These are phyloP conservation scores for Plasmodium relictum DNA, from an alignment of 169 alveolate species.

Conservation along the genomic window DNA sequence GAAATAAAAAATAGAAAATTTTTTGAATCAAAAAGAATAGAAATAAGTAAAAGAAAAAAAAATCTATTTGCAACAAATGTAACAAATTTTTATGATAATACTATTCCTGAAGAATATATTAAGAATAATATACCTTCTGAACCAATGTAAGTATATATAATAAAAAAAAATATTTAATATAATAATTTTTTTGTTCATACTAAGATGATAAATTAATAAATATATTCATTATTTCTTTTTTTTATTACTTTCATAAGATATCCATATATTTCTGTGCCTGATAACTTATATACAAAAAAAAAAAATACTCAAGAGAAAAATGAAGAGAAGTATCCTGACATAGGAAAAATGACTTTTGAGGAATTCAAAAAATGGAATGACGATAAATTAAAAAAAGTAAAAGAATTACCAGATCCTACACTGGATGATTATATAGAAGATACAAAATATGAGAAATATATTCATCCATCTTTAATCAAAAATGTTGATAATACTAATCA, in stretches of 20 bases:
- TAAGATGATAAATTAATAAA: too few species aligned
- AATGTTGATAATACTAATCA: constrained; percentile 61
- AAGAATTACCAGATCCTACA: constrained; percentile 30
- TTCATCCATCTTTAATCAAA: constrained; percentile 60
- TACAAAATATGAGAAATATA: constrained; percentile 4
- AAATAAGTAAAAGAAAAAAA: constrained; percentile 7
- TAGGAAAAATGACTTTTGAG: constrained; percentile 9
- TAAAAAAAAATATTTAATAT: background rate
- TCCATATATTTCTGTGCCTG: constrained; percentile 51
- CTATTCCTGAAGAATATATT: constrained; percentile 58
- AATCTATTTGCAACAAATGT: constrained; percentile 17
- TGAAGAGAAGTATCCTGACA: background rate
- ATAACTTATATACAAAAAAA: constrained; percentile 33
- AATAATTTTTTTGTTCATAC: too few species aligned
- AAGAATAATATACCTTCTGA: constrained; percentile 51
- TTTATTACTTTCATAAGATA: constrained; percentile 4
- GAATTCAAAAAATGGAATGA: constrained; percentile 24
- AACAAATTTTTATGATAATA: background rate
- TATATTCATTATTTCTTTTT: background rate
- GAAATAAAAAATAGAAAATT: background rate
- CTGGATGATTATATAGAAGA: constrained; percentile 77
- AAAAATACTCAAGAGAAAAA: background rate
- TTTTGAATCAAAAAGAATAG: background rate
- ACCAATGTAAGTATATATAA: constrained; percentile 41
- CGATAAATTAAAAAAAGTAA: background rate